These are phyloP conservation scores for Leptomonas pyrrhocoris DNA, from an alignment of 208 protist species.

Conservation along the genomic window DNA sequence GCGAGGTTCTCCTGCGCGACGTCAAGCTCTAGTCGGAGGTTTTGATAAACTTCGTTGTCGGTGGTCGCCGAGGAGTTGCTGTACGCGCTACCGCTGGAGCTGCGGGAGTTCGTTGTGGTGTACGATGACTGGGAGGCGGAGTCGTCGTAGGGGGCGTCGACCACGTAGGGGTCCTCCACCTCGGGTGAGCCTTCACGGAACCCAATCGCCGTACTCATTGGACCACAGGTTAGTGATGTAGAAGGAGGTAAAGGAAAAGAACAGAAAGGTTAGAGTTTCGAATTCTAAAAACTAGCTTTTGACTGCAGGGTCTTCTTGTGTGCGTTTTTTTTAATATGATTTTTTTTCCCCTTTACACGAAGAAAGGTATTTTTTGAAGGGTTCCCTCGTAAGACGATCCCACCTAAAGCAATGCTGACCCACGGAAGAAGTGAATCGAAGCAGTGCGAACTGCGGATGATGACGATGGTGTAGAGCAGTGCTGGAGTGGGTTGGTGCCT, in stretches of 20 bases:
- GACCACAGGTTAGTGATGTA: no score
- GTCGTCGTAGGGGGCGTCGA: constrained; percentile 30
- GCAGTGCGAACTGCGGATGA: no score
- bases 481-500: no score
- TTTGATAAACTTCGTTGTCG: constrained; percentile 38
- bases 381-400: no score
- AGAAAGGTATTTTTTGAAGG: not conserved
- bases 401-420: no score
- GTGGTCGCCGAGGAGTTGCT: constrained; percentile 30
- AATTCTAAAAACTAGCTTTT: no score
- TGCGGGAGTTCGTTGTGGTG: constrained; percentile 34
- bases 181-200: constrained; percentile 29
- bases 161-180: constrained; percentile 13
- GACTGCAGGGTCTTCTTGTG: not conserved
- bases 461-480: no score
- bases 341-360: not conserved
- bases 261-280: no score
- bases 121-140: constrained; percentile 38
- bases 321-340: not conserved
- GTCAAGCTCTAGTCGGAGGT: constrained; percentile 32
- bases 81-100: constrained; percentile 29
- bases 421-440: no score
- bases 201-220: constrained; percentile 12
- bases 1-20: constrained; percentile 28
- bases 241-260: no score